These are phyloP conservation scores for Martensiomyces pterosporus DNA, from an alignment of 192 early-diverging fungal species.

Conservation along the genomic window DNA sequence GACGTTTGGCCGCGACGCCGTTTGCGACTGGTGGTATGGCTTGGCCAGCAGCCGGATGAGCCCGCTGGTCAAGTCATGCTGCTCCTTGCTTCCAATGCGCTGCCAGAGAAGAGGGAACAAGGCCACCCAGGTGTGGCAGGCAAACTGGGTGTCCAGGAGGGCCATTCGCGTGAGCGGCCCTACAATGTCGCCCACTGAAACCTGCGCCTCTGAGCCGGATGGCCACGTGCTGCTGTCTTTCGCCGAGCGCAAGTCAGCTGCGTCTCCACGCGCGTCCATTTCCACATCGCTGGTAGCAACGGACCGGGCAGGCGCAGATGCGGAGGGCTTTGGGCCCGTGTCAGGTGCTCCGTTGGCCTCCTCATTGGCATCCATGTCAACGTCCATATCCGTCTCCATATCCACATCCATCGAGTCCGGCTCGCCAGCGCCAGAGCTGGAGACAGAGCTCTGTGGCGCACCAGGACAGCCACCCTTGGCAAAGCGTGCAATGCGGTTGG, in stretches of 20 bases:
- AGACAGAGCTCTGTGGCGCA: no score
- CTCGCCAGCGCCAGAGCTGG: not conserved
- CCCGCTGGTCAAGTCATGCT: slow-evolving; percentile 79
- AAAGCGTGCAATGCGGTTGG: slow-evolving; percentile 1
- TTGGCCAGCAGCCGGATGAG: slow-evolving; percentile 82
- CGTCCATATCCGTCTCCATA: slow-evolving; percentile 11
- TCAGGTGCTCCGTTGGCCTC: not conserved
- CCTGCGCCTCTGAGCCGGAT: not conserved
- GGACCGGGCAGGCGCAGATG: no score
- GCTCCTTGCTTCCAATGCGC: slow-evolving; percentile 64
- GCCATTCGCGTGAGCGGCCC: slow-evolving; percentile 61
- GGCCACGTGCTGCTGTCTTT: not conserved
- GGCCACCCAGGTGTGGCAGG: slow-evolving; percentile 75
- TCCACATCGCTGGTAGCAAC: not conserved
- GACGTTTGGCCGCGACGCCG: slow-evolving; percentile 82
- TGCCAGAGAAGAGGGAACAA: slow-evolving; percentile 87
- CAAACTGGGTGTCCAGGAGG: slow-evolving; percentile 60
- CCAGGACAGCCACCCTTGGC: no score
- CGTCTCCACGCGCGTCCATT: not conserved
- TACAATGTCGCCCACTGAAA: slow-evolving; percentile 41
- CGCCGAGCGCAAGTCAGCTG: not conserved
- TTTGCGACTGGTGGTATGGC: slow-evolving; percentile 85
- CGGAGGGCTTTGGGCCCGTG: no score
- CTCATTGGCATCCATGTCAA: slow-evolving; percentile 6
- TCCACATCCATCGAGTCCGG: not conserved